These are phyloP conservation scores for Colletotrichum sp. DNA, from an alignment of 2,329 filamentous ascomycete genomes.

Conservation along the genomic window DNA sequence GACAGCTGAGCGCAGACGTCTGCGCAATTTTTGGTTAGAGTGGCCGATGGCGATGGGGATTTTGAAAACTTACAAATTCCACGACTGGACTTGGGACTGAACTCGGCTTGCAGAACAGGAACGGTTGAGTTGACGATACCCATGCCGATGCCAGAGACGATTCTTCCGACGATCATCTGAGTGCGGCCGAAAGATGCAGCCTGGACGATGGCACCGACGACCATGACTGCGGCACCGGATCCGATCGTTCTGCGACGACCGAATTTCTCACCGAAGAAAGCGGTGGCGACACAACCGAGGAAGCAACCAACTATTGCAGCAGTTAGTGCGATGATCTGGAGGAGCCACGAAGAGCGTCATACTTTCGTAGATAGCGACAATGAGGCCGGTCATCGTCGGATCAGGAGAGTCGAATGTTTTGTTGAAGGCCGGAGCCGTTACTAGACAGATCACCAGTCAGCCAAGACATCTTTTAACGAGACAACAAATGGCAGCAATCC, in stretches of 20 bases:
- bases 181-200: constrained; percentile 43
- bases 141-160: constrained; percentile 52
- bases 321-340: background rate
- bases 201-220: constrained; percentile 48
- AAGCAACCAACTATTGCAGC: constrained; percentile 30
- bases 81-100: constrained; percentile 41
- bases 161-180: constrained; percentile 49
- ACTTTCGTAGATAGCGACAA: constrained; percentile 51
- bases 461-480: background rate
- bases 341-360: background rate
- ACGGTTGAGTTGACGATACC: constrained; percentile 50
- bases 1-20: constrained; percentile 51
- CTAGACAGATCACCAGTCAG: constrained; percentile 27
- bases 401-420: constrained; percentile 42
- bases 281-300: constrained; percentile 27
- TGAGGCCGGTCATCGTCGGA: constrained; percentile 46
- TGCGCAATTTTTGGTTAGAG: constrained; percentile 20
- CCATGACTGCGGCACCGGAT: constrained; percentile 45
- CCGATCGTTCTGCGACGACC: constrained; percentile 47
- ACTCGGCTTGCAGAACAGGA: constrained; percentile 49
- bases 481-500: background rate
- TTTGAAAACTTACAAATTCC: constrained; percentile 30
- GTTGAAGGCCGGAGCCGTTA: constrained; percentile 44
- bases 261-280: constrained; percentile 45
- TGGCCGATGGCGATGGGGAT: too few relatives aligned